Conservation (phyloP, 805 yeast species). For the Starmera caribaea region DNA sequence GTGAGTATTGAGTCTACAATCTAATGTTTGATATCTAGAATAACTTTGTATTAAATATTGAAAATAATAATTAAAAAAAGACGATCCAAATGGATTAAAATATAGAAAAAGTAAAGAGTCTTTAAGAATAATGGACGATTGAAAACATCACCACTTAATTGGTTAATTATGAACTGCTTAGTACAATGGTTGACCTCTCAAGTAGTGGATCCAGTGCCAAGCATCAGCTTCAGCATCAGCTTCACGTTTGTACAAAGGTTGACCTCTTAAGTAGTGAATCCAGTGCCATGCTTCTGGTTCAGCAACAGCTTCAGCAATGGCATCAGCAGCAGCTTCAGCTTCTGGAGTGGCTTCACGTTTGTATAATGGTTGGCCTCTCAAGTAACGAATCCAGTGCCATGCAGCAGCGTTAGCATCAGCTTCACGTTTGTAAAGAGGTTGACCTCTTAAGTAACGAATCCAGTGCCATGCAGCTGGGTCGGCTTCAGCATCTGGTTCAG, state of each 20-base stretch:
- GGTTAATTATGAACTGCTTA: neutral
- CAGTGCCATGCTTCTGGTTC: constrained; percentile 6
- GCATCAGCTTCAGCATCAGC: constrained; percentile 17
- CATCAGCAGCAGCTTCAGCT: constrained; percentile 3
- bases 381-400: constrained; percentile 12
- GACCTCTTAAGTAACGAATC: neutral
- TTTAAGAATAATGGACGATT: too few species aligned
- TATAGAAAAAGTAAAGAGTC: too few species aligned
- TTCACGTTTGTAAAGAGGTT: constrained; percentile 10
- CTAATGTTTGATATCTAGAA: too few species aligned
- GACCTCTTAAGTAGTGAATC: neutral
- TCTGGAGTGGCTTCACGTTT: constrained; percentile 1
- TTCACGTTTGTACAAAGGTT: constrained; percentile 7
- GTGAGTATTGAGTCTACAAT: too few species aligned
- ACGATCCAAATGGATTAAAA: too few species aligned
- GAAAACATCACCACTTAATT: too few species aligned
- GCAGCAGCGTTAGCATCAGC: constrained; percentile 13
- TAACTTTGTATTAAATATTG: too few species aligned
- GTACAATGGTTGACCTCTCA: constrained; percentile 12
- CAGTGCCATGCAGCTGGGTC: constrained; percentile 7
- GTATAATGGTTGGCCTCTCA: constrained; percentile 5
- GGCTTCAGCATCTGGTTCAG: constrained; percentile 2
- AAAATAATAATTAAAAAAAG: too few species aligned
- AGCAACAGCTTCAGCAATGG: constrained; percentile 2
- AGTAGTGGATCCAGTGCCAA: constrained; percentile 11